Conservation (phyloP, 2,329 filamentous ascomycete genomes). For the Grosmannia penicillata region DNA sequence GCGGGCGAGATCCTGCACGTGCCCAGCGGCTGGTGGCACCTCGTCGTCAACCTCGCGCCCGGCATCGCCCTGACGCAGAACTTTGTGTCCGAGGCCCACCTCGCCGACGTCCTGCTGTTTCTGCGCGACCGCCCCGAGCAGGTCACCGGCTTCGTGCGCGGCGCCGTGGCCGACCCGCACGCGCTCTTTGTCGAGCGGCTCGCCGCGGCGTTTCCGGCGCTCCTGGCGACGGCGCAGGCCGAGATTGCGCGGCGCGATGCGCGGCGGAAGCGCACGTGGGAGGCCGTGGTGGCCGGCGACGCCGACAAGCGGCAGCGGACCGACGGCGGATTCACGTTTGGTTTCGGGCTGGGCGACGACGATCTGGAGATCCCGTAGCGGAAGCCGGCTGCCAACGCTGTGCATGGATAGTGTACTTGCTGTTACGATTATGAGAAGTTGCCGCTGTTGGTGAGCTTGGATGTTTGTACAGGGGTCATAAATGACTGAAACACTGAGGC, state of each 20-base stretch:
- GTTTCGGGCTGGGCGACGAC: conserved; percentile 26
- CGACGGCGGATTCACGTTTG: conserved; percentile 40
- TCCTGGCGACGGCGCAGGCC: conserved; percentile 45
- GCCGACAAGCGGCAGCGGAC: conserved; percentile 17
- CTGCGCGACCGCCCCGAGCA: conserved; percentile 70
- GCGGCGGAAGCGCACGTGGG: conserved; percentile 74
- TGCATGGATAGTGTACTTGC: no score
- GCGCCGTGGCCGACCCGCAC: conserved; percentile 57
- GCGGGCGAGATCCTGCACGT: conserved; percentile 84
- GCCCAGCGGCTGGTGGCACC: conserved; percentile 90
- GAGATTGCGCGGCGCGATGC: conserved; percentile 48
- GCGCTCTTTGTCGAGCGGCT: conserved; percentile 60
- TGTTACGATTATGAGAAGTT: no score
- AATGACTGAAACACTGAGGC: no score
- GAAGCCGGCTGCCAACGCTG: neutral
- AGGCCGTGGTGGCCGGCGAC: conserved; percentile 47
- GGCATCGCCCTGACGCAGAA: conserved; percentile 90
- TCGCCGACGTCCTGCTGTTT: conserved; percentile 65
- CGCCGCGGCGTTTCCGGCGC: conserved; percentile 42
- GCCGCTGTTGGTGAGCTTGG: no score
- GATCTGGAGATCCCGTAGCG: conserved; percentile 27
- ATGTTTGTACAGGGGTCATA: no score
- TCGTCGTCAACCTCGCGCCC: conserved; percentile 77
- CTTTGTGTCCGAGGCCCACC: conserved; percentile 67
- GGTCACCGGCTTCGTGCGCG: conserved; percentile 60